Conservation (phyloP, 306 rosid species). For the Alnus rubra region DNA sequence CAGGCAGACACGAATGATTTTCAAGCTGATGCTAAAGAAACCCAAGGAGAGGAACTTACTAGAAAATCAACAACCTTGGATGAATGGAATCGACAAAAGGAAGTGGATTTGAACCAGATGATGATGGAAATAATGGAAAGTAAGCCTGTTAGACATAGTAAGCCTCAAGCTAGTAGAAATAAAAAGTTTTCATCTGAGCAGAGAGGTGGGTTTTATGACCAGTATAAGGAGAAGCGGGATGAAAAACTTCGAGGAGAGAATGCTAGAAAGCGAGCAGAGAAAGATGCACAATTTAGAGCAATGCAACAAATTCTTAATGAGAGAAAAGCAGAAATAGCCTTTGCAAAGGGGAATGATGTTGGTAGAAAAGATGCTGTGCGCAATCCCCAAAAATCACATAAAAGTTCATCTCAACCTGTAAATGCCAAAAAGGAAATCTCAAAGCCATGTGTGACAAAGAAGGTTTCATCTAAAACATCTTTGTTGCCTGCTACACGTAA, state of each 20-base stretch:
- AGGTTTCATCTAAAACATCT: slow-evolving; percentile 52
- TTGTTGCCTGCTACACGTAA: slow-evolving; percentile 76
- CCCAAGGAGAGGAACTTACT: slow-evolving; percentile 40
- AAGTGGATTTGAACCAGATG: slow-evolving; percentile 85
- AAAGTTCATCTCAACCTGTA: slow-evolving; percentile 50
- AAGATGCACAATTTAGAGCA: slow-evolving; percentile 62
- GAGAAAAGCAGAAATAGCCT: slow-evolving; percentile 70
- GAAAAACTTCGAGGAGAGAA: slow-evolving; percentile 72
- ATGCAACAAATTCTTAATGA: slow-evolving; percentile 67
- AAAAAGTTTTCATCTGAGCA: slow-evolving; percentile 55
- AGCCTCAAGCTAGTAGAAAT: slow-evolving; percentile 63
- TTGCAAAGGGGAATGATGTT: slow-evolving; percentile 48
- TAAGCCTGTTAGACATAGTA: slow-evolving; percentile 54
- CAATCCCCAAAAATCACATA: slow-evolving; percentile 55
- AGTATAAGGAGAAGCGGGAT: slow-evolving; percentile 84
- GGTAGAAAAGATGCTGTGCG: slow-evolving; percentile 41
- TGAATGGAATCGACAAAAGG: slow-evolving; percentile 80
- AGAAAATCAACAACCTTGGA: slow-evolving; percentile 51
- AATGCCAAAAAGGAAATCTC: slow-evolving; percentile 58
- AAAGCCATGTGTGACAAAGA: slow-evolving; percentile 53
- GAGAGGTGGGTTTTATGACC: slow-evolving; percentile 76
- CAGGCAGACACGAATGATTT: slow-evolving; percentile 38
- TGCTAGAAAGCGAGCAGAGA: slow-evolving; percentile 57
- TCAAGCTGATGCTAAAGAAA: slow-evolving; percentile 36
- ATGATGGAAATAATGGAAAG: slow-evolving; percentile 75